These are phyloP conservation scores for Pseudopithomyces chartarum DNA, from an alignment of 2,329 filamentous ascomycete genomes.

Conservation along the genomic window DNA sequence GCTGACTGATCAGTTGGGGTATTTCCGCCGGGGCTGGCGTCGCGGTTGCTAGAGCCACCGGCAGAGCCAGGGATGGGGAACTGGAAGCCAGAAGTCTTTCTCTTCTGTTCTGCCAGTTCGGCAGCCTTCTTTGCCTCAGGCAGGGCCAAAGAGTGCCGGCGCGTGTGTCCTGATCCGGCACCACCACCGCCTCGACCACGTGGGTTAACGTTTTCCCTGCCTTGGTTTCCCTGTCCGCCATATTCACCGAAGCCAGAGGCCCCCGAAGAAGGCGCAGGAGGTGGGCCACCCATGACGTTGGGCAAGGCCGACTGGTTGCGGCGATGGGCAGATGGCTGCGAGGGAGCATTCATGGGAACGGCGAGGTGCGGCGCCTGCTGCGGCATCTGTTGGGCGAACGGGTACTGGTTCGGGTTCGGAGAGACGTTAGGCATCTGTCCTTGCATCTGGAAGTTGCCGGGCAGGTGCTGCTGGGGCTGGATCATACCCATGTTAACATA, in stretches of 20 bases:
- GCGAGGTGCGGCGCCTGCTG: conserved; percentile 62
- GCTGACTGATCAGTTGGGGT: conserved; percentile 36
- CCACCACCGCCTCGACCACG: conserved; percentile 75
- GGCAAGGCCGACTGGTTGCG: conserved; percentile 97
- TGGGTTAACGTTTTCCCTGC: conserved; percentile 69
- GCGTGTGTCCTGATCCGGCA: conserved; percentile 76
- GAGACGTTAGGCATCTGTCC: conserved; percentile 77
- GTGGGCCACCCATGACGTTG: conserved; percentile 82
- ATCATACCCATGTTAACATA: conserved; percentile 98
- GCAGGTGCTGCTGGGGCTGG: conserved; percentile 79
- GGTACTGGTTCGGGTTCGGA: conserved; percentile 78
- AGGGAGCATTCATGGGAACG: conserved; percentile 74
- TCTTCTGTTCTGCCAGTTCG: conserved; percentile 94
- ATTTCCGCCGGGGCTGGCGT: conserved; percentile 60
- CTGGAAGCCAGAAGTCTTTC: conserved; percentile 91
- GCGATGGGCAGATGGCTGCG: conserved; percentile 84
- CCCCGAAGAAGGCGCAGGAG: conserved; percentile 88
- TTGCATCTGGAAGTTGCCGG: conserved; percentile 63
- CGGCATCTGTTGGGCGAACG: conserved; percentile 72
- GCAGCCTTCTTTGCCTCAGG: conserved; percentile 98
- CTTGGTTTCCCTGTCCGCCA: conserved; percentile 60
- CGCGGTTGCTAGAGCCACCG: conserved; percentile 60
- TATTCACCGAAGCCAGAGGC: conserved; percentile 87
- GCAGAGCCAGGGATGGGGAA: conserved; percentile 79
- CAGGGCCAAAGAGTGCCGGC: conserved; percentile 91